phyloP scores from a whole-genome alignment of 805 yeast genomes.

The Lachancea waltii region DNA sequence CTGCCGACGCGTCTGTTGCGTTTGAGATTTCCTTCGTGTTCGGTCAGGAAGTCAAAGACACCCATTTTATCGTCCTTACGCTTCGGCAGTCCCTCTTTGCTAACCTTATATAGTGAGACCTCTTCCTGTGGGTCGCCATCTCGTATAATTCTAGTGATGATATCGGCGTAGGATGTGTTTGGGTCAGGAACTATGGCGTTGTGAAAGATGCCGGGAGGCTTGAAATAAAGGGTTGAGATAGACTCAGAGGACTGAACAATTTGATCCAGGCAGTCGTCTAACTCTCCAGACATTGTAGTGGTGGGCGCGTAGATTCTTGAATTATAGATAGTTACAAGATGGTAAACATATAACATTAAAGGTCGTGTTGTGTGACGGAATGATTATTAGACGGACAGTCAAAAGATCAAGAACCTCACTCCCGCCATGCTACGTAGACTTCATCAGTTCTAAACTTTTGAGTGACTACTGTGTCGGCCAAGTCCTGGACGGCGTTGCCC shows the following conservation, averaged over 20 bases:
- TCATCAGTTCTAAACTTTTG: constrained; percentile 95
- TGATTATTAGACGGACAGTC: neutral
- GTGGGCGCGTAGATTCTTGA: no score
- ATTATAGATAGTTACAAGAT: no score
- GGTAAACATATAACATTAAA: no score
- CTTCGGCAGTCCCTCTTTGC: constrained; percentile 34
- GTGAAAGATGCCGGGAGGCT: constrained; percentile 56
- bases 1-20: constrained; percentile 32
- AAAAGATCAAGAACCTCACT: constrained; percentile 23
- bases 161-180: constrained; percentile 15
- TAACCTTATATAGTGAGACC: constrained; percentile 40
- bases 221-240: constrained; percentile 41
- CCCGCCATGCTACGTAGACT: constrained; percentile 86
- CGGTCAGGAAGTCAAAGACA: constrained; percentile 31
- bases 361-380: neutral
- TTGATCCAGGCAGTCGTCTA: constrained; percentile 29
- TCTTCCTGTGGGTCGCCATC: constrained; percentile 52
- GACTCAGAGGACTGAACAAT: constrained; percentile 38
- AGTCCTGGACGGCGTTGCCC: constrained; percentile 53
- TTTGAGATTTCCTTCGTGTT: constrained; percentile 26
- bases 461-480: constrained; percentile 76
- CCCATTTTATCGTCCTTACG: constrained; percentile 47
- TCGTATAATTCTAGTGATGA: constrained; percentile 48
- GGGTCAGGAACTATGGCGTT: constrained; percentile 46
- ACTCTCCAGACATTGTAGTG: constrained; percentile 21